These are phyloP conservation scores for Candida namnaoensis DNA, from an alignment of 805 yeast genomes.

Conservation along the genomic window DNA sequence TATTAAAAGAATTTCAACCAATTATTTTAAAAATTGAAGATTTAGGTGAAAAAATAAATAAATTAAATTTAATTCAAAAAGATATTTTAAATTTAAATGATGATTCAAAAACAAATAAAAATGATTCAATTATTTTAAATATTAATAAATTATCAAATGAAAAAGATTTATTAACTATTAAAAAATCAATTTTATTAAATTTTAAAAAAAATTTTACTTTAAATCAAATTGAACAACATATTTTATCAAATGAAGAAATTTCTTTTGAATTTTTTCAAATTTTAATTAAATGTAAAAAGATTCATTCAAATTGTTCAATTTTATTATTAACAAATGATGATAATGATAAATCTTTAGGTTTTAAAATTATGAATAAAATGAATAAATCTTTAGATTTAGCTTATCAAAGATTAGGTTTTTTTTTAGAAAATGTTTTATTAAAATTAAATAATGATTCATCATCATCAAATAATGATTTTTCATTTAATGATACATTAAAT, in stretches of 20 bases:
- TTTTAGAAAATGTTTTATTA: conserved; percentile 24
- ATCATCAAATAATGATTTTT: background rate
- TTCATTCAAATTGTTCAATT: conserved; percentile 61
- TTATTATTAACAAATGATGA: conserved; percentile 65
- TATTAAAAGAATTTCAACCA: conserved; percentile 34
- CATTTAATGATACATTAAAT: conserved; percentile 1
- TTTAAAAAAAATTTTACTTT: conserved; percentile 60
- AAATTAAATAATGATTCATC: conserved; percentile 7
- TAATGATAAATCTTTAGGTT: conserved; percentile 35
- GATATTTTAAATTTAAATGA: conserved; percentile 1
- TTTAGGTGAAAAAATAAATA: conserved; percentile 11
- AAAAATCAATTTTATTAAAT: conserved; percentile 41
- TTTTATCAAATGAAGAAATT: conserved; percentile 32
- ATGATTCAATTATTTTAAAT: background rate
- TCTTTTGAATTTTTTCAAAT: conserved; percentile 50
- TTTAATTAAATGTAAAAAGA: conserved; percentile 50
- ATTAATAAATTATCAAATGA: conserved; percentile 11
- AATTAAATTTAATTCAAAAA: conserved; percentile 8
- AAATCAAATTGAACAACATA: conserved; percentile 61
- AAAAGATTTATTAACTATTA: conserved; percentile 22
- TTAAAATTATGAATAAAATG: conserved; percentile 53
- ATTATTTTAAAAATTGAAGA: conserved; percentile 32
- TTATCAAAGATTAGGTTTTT: conserved; percentile 42
- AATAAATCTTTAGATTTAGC: conserved; percentile 42
- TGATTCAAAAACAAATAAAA: conserved; percentile 6